Conservation (phyloP, 306 rosid genomes). For the Trifolium fragiferum region DNA sequence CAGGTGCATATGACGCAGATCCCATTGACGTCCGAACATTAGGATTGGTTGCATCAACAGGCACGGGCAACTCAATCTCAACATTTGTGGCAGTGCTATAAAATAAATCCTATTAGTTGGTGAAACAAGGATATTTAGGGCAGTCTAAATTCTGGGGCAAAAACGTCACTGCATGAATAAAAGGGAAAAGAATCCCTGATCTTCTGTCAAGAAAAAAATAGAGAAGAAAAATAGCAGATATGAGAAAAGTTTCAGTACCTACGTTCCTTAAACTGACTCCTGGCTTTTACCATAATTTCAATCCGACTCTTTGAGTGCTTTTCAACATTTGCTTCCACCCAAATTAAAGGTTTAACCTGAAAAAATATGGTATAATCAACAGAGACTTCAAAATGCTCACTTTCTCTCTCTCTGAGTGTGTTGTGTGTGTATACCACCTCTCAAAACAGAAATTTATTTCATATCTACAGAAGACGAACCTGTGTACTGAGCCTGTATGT, state of each 20-base stretch:
- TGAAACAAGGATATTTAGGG: slow-evolving; percentile 33
- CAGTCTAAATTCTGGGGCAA: slow-evolving; percentile 23
- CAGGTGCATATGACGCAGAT: slow-evolving; percentile 97
- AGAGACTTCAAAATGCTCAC: slow-evolving; percentile 17
- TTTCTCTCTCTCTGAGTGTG: background rate
- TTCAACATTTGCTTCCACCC: slow-evolving; percentile 99
- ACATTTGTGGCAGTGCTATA: slow-evolving; percentile 94
- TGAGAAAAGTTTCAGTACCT: slow-evolving; percentile 57
- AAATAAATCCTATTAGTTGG: slow-evolving; percentile 44
- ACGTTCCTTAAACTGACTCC: slow-evolving; percentile 99
- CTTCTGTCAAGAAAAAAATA: slow-evolving; percentile 10
- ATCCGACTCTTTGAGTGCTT: slow-evolving; percentile 95
- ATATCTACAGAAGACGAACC: slow-evolving; percentile 59
- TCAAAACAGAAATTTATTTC: slow-evolving; percentile 22
- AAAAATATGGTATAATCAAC: slow-evolving; percentile 31
- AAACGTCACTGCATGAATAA: slow-evolving; percentile 10
- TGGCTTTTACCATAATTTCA: slow-evolving; percentile 90
- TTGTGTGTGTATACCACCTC: slow-evolving; percentile 6
- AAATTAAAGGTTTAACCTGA: slow-evolving; percentile 92
- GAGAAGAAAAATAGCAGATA: background rate
- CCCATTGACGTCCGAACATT: slow-evolving; percentile 95
- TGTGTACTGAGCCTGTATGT: slow-evolving; percentile 93
- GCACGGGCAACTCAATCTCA: slow-evolving; percentile 92
- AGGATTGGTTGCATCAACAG: slow-evolving; percentile 92
- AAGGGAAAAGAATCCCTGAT: slow-evolving; percentile 4